Evolutionary conservation across 1,284 basidiomycete species (phyloP), one percentile per base, ranked within the genome.

Genomic region (Ceratobasidium sp.): DNA sequence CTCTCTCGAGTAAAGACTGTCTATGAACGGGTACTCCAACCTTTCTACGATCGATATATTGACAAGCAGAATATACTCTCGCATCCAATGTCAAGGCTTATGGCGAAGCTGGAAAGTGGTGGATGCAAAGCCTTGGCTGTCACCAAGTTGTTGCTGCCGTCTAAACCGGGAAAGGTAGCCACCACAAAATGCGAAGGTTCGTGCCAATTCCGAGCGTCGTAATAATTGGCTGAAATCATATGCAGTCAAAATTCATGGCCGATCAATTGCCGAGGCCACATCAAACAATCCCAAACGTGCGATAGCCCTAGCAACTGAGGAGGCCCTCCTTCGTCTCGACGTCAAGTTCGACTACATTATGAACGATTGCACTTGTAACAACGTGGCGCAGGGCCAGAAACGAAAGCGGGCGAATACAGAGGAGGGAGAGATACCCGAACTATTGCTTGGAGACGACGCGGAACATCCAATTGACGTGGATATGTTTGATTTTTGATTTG

Each of bases 1-100:
- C 86, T 86, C 41, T 81, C 84, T 64, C 90, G 90, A 4, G 86
- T 85, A 47, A 87, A 91, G 78, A 83, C 82, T 0, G 86, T 95
- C 78, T 95, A 92, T 81, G 85, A 76, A 27, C 56, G 56, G 15
- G 22, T 76, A 22, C 47, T 77, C 31, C 75, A 75, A 53, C 77
- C 77, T 11, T 77, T 77, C 56, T 76, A 69, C 51, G 77, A 77
- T 44, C 54, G 47, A 17, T 71, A 76, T 47, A 73, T 69, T 36
- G 67, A 71, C 56, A 71, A 71, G 33, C 59, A 71, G 15, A 56
- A 54, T 45, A 71, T 71, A 56, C 56, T 71, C 7, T 45, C 67
- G 6, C 67, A 71, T 29, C 67, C 67, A 3, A 71, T 71, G 67
- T 27, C 67, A 11, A 56, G 22, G 15, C 44, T 71, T 9, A 71